These are phyloP conservation scores for Stagonosporopsis chrysanthemi DNA, from an alignment of 2,329 filamentous ascomycete genomes.

Conservation along the genomic window DNA sequence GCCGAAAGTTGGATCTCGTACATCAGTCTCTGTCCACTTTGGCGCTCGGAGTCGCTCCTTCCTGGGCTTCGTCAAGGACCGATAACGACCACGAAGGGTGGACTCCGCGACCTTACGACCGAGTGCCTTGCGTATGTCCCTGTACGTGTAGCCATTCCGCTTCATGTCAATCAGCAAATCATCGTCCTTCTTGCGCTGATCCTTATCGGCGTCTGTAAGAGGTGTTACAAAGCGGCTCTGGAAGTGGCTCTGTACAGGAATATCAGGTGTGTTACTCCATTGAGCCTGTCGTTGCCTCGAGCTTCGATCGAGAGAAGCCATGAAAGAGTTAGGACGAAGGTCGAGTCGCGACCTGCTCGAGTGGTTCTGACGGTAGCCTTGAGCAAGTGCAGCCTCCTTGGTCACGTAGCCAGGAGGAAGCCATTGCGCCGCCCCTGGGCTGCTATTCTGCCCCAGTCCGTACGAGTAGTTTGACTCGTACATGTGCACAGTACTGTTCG, in stretches of 20 bases:
- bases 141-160: conserved; percentile 67
- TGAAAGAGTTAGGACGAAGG: conserved; percentile 2
- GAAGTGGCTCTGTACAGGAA: conserved; percentile 13
- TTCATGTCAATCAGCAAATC: conserved; percentile 61
- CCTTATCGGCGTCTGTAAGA: background rate
- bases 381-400: background rate
- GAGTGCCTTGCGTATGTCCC: conserved; percentile 65
- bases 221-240: conserved; percentile 11
- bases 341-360: background rate
- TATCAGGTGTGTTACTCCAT: conserved; percentile 12
- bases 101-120: conserved; percentile 71
- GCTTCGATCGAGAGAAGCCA: background rate
- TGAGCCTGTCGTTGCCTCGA: conserved; percentile 7
- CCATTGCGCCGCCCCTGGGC: conserved; percentile 16
- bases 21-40: conserved; percentile 68
- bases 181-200: conserved; percentile 34
- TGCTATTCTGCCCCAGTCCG: conserved; percentile 16
- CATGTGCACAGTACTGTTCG: background rate
- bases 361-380: background rate
- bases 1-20: conserved; percentile 55
- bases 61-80: conserved; percentile 70
- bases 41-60: conserved; percentile 70
- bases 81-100: conserved; percentile 72
- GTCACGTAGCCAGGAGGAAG: conserved; percentile 7
- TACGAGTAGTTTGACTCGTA: conserved; percentile 17